These are phyloP conservation scores for Exophiala dermatitidis DNA, from an alignment of 2,329 filamentous ascomycete species.

Conservation along the genomic window DNA sequence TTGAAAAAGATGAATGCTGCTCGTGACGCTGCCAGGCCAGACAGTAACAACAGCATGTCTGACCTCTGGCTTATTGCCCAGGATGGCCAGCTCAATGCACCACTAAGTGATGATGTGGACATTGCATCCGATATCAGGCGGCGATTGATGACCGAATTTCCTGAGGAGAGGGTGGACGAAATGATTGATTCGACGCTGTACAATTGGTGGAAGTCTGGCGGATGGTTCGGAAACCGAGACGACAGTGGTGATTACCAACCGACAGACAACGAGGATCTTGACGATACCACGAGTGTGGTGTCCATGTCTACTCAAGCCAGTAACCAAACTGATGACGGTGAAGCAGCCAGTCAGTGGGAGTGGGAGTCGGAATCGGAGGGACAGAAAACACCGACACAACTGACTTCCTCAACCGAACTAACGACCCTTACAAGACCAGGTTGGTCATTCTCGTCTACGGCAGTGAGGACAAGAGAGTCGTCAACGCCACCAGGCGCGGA, in stretches of 20 bases:
- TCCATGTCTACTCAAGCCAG: constrained; percentile 51
- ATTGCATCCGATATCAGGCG: constrained; percentile 72
- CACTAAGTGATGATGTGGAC: constrained; percentile 61
- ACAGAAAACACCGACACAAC: constrained; percentile 66
- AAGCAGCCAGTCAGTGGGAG: constrained; percentile 28
- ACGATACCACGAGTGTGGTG: constrained; percentile 75
- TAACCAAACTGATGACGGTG: constrained; percentile 43
- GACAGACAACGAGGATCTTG: constrained; percentile 48
- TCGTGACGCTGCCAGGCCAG: constrained; percentile 11
- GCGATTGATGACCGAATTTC: constrained; percentile 41
- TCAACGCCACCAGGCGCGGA: too few species aligned
- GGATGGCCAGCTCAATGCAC: constrained; percentile 49
- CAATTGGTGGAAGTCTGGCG: constrained; percentile 73
- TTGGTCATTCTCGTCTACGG: constrained; percentile 22
- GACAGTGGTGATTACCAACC: constrained; percentile 70
- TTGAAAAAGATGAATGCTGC: constrained; percentile 22
- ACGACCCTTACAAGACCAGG: constrained; percentile 41
- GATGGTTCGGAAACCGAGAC: constrained; percentile 78
- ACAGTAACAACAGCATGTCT: constrained; percentile 29
- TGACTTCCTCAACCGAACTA: constrained; percentile 41
- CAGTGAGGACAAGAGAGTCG: constrained; percentile 34
- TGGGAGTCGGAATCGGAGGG: constrained; percentile 45
- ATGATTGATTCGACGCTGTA: constrained; percentile 70
- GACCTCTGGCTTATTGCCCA: constrained; percentile 51
- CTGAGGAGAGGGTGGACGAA: constrained; percentile 43